These are phyloP conservation scores for Naganishia kalamii DNA, from an alignment of 768 basidiomycete genomes.

Conservation along the genomic window DNA sequence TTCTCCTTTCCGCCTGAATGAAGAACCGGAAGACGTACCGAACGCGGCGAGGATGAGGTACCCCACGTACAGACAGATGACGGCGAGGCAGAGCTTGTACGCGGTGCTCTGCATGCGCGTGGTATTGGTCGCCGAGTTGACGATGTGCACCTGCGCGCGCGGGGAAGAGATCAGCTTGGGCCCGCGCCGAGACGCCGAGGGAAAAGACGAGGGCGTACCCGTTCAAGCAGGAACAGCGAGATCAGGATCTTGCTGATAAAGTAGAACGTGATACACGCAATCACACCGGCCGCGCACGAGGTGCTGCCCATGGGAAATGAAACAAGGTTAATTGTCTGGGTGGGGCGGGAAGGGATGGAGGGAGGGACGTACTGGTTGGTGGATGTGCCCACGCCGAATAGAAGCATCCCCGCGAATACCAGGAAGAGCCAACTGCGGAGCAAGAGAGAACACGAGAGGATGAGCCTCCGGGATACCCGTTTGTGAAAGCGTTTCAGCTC, in stretches of 20 bases:
- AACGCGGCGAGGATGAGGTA: constrained; percentile 13
- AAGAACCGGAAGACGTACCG: neutral
- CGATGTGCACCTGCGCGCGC: neutral
- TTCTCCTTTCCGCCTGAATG: neutral
- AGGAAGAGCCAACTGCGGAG: constrained; percentile 1
- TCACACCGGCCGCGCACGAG: neutral
- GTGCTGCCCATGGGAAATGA: too few species aligned
- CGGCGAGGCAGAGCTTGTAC: constrained; percentile 11
- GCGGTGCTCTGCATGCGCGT: neutral
- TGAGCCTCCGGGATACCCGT: too few species aligned
- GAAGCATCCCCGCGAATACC: constrained; percentile 1
- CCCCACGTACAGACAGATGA: neutral
- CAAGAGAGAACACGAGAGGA: too few species aligned
- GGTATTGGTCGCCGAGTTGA: neutral
- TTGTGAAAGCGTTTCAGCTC: too few species aligned
- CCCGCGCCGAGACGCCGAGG: too few species aligned
- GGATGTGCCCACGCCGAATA: constrained; percentile 3
- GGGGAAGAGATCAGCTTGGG: too few species aligned
- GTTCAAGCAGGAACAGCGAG: constrained; percentile 3
- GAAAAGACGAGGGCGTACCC: neutral
- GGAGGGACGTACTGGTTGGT: neutral
- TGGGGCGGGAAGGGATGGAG: too few species aligned
- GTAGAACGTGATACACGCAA: constrained; percentile 11
- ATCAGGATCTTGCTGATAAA: constrained; percentile 11
- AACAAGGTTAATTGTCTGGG: too few species aligned